Evolutionary conservation across 495 filamentous ascomycete species (phyloP).

Genomic region (Thozetella sp.): DNA sequence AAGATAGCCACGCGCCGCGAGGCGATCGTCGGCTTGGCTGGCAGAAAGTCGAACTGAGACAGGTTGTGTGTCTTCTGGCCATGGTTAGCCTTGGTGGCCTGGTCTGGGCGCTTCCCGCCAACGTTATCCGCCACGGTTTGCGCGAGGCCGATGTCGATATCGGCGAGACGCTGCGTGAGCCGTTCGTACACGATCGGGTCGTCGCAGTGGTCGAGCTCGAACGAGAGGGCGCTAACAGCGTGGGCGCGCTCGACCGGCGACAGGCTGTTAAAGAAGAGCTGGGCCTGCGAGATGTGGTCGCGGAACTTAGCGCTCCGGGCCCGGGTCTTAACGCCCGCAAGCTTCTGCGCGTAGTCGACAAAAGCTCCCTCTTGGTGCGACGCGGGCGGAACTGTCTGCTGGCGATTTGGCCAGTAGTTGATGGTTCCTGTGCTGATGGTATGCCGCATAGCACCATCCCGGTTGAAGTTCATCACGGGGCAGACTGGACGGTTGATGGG

Average conservation of each 20-base stretch:
- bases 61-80: conserved; percentile 66
- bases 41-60: conserved; percentile 69
- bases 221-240: conserved; percentile 68
- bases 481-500: conserved; percentile 80
- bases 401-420: conserved; percentile 92
- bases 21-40: conserved; percentile 64
- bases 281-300: conserved; percentile 76
- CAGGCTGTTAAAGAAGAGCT: conserved; percentile 81
- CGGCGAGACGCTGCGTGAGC: conserved; percentile 68
- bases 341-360: conserved; percentile 65
- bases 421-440: conserved; percentile 61
- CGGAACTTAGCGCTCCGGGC: conserved; percentile 75
- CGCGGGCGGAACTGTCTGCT: conserved; percentile 63
- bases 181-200: conserved; percentile 79
- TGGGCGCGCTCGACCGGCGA: conserved; percentile 71
- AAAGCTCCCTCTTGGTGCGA: conserved; percentile 63
- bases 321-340: conserved; percentile 71
- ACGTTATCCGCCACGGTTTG: conserved; percentile 69
- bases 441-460: conserved; percentile 70
- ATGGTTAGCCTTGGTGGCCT: conserved; percentile 59
- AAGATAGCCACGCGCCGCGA: conserved; percentile 78
- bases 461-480: conserved; percentile 80
- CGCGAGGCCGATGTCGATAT: conserved; percentile 75
- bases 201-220: conserved; percentile 90
- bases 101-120: conserved; percentile 61